A percentile compares a stretch with the other conserved stretches of the same genome.
Evolutionary conservation across 108 stramenopile genomes (phyloP).

Genomic region (Skeletonema potamos): DNA sequence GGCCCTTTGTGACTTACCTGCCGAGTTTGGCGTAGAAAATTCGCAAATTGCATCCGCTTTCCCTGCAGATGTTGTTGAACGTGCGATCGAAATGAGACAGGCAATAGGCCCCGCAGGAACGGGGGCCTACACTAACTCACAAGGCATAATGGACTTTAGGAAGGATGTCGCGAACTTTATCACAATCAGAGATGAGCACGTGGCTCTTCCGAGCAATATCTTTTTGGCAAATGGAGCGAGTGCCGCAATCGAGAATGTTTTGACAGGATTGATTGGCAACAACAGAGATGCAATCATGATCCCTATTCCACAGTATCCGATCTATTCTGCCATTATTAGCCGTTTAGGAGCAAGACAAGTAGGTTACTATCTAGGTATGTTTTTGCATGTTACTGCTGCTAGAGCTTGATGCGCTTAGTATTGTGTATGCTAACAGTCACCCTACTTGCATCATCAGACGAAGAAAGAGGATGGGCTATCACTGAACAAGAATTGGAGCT

Average conservation of each 20-base stretch:
- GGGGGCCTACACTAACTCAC: conserved; percentile 75
- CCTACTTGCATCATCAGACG: conserved; percentile 40
- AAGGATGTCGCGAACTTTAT: conserved; percentile 71
- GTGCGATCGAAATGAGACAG: conserved; percentile 62
- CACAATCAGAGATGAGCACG: conserved; percentile 71
- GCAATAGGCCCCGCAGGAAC: conserved; percentile 71
- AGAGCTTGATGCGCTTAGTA: not conserved
- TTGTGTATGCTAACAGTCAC: not conserved
- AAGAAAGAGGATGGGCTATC: conserved; percentile 81
- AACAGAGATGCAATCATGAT: conserved; percentile 86
- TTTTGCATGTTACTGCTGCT: not conserved
- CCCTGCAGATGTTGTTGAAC: conserved; percentile 68
- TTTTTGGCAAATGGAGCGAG: conserved; percentile 94
- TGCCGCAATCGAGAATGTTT: conserved; percentile 75
- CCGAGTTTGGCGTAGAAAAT: conserved; percentile 69
- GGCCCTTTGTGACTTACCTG: conserved; percentile 84
- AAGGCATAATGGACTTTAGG: conserved; percentile 75
- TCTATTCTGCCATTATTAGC: conserved; percentile 86
- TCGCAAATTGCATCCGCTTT: conserved; percentile 50
- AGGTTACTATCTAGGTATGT: conserved; percentile 77
- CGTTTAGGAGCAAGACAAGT: conserved; percentile 81
- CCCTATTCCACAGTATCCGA: conserved; percentile 96
- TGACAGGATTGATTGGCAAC: conserved; percentile 78
- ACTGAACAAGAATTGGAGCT: conserved; percentile 66
- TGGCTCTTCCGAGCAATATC: conserved; percentile 73